Conservation (phyloP, 148 eudicot genomes). For the Limonium bicolor region DNA sequence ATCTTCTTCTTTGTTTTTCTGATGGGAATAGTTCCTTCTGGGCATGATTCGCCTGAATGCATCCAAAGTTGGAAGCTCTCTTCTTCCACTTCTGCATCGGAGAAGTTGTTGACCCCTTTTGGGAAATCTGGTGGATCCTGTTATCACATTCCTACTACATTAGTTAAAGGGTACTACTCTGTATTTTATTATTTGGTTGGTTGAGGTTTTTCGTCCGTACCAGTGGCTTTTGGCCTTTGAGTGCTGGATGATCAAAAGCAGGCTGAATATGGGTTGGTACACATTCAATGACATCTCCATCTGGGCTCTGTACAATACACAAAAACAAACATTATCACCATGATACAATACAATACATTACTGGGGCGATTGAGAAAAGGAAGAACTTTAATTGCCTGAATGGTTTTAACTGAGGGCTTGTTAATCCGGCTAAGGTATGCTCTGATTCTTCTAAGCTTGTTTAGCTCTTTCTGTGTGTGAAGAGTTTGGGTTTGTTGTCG, state of each 20-base stretch:
- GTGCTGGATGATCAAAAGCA: slow-evolving; percentile 92
- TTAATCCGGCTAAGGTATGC: slow-evolving; percentile 56
- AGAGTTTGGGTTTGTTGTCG: slow-evolving; percentile 36
- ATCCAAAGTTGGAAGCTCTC: slow-evolving; percentile 52
- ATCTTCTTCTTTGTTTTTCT: slow-evolving; percentile 81
- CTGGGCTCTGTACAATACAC: slow-evolving; percentile 62
- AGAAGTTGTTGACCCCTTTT: slow-evolving; percentile 19
- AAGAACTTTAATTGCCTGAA: slow-evolving; percentile 34
- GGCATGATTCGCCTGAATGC: slow-evolving; percentile 61
- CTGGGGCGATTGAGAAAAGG: background rate
- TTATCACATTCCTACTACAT: no score
- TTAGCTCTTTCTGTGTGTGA: slow-evolving; percentile 41
- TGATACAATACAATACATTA: background rate
- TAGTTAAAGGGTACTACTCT: no score
- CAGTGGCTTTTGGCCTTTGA: slow-evolving; percentile 59
- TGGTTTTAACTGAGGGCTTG: slow-evolving; percentile 80
- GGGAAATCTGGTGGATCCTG: slow-evolving; percentile 87
- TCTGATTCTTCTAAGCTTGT: slow-evolving; percentile 37
- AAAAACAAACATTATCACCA: slow-evolving; percentile 1
- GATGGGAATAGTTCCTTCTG: slow-evolving; percentile 90
- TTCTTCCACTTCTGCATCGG: slow-evolving; percentile 16
- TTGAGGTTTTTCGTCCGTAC: background rate
- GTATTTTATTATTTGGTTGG: background rate
- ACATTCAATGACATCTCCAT: slow-evolving; percentile 91
- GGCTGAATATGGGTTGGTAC: slow-evolving; percentile 84